A percentile compares a stretch with the other conserved stretches of the same genome.
Conservation (phyloP, 768 basidiomycete genomes). For the Coprinopsis strossmayeri region DNA sequence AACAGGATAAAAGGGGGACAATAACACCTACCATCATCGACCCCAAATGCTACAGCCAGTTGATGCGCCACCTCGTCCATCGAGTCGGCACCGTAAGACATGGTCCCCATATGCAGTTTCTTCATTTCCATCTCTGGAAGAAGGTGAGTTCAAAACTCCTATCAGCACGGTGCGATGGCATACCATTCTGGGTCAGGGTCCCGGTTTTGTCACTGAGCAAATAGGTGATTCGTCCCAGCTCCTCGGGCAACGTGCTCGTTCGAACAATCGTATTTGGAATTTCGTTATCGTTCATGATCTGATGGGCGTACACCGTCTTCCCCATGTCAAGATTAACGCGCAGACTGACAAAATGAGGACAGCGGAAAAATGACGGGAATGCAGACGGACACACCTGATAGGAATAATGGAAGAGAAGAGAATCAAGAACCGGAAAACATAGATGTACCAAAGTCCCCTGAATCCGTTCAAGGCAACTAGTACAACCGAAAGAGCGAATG, state of each 20-base stretch:
- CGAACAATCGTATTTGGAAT: constrained; percentile 95
- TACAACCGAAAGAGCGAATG: constrained; percentile 84
- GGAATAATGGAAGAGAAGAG: constrained; percentile 99
- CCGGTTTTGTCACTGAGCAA: constrained; percentile 97
- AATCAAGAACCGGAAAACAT: constrained; percentile 94
- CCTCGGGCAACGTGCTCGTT: constrained; percentile 96
- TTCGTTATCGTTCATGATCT: constrained; percentile 89
- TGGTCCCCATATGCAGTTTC: constrained; percentile 97
- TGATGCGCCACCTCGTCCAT: constrained; percentile 99
- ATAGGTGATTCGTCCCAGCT: constrained; percentile 93
- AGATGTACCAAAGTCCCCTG: constrained; percentile 92
- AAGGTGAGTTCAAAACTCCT: background rate
- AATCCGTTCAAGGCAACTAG: constrained; percentile 97
- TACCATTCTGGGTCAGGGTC: constrained; percentile 95
- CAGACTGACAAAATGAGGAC: constrained; percentile 43
- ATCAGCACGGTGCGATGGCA: background rate
- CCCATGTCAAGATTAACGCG: constrained; percentile 99
- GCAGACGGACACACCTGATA: constrained; percentile 70
- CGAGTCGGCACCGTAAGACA: constrained; percentile 94
- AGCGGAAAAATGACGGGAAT: background rate
- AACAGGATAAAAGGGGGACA: background rate
- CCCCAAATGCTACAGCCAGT: constrained; percentile 78
- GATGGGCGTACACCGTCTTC: constrained; percentile 94
- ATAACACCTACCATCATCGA: constrained; percentile 43
- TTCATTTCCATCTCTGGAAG: constrained; percentile 96